phyloP scores from a whole-genome alignment of 1,284 basidiomycete species.

The Golubevia sp. region DNA sequence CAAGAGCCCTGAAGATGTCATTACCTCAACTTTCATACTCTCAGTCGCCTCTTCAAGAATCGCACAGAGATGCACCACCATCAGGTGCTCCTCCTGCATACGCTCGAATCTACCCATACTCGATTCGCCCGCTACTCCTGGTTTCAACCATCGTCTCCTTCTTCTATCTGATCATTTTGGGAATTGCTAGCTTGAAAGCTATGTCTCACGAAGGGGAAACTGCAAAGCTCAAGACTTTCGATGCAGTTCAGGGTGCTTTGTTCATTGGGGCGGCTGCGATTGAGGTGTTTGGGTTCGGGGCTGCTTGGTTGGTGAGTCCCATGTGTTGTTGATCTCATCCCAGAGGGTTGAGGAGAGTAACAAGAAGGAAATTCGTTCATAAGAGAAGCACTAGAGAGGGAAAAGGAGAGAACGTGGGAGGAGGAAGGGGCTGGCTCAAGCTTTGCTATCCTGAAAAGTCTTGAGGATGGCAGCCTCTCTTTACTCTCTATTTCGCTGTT shows the following conservation, averaged over 20 bases:
- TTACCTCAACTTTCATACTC: too few species aligned
- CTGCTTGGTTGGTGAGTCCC: constrained; percentile 26
- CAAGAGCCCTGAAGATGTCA: too few species aligned
- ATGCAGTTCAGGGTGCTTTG: constrained; percentile 26
- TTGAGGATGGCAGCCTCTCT: too few species aligned
- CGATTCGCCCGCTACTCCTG: constrained; percentile 40
- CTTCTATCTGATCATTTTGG: constrained; percentile 34
- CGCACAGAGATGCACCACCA: constrained; percentile 25
- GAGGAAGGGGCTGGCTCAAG: too few species aligned
- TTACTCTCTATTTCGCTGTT: too few species aligned
- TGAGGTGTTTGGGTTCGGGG: constrained; percentile 33
- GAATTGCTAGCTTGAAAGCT: constrained; percentile 27
- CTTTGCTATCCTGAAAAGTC: too few species aligned
- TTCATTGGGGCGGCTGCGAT: constrained; percentile 24
- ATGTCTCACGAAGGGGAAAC: constrained; percentile 18
- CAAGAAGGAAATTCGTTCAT: constrained; percentile 23
- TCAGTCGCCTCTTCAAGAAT: neutral
- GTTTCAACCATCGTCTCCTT: constrained; percentile 37
- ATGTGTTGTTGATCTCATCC: too few species aligned
- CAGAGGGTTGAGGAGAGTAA: too few species aligned
- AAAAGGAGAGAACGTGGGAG: constrained; percentile 12
- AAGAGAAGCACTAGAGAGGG: constrained; percentile 22
- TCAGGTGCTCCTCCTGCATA: constrained; percentile 35
- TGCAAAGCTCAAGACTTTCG: constrained; percentile 29
- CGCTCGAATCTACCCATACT: constrained; percentile 30